Evolutionary conservation across 164 flowering plant genomes (phyloP).

Genomic region (Sextonia rubra): DNA sequence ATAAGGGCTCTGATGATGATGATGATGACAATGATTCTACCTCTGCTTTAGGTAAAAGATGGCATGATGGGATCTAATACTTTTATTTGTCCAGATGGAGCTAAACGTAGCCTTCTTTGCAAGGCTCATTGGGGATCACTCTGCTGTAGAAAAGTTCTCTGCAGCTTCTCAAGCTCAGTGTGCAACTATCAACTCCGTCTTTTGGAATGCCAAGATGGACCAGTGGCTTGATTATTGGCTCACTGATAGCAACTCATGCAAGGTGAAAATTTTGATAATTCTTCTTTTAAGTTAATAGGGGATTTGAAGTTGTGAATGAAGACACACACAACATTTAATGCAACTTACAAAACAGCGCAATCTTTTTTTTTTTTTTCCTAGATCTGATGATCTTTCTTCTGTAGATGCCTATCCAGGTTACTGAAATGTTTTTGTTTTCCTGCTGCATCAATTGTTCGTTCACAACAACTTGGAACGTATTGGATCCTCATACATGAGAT

Average conservation of each 20-base stretch:
- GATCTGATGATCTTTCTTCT: neutral
- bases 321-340: neutral
- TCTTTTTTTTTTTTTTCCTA: too few species aligned
- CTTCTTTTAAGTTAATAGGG: neutral
- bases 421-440: too few species aligned
- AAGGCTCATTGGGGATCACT: slow-evolving; percentile 36
- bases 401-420: neutral
- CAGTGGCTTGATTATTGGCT: slow-evolving; percentile 97
- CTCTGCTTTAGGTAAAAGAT: neutral
- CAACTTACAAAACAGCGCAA: neutral
- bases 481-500: neutral
- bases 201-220: slow-evolving; percentile 70
- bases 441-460: neutral
- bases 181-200: slow-evolving; percentile 50
- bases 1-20: neutral
- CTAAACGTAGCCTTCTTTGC: slow-evolving; percentile 73
- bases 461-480: neutral
- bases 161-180: slow-evolving; percentile 52
- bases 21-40: too few species aligned
- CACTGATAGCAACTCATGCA: slow-evolving; percentile 16
- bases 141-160: slow-evolving; percentile 28
- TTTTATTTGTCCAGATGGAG: slow-evolving; percentile 64
- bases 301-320: neutral
- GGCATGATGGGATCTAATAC: neutral
- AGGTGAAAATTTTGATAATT: slow-evolving; percentile 27